Conservation (phyloP, 1,284 basidiomycete species). For the Malassezia caprae region DNA sequence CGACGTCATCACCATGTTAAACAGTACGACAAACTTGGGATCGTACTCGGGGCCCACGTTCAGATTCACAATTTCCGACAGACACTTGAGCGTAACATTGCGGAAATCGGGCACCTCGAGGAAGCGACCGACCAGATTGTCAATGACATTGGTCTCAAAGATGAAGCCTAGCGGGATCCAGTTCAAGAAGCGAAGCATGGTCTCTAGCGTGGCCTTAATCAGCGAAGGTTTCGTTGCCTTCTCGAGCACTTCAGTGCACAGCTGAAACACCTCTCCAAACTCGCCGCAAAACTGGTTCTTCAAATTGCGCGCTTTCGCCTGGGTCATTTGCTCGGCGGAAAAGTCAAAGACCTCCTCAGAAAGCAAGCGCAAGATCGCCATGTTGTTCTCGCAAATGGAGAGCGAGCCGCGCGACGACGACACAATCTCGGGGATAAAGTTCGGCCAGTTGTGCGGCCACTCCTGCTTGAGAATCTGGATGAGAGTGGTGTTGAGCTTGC, state of each 20-base stretch:
- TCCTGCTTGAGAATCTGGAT: slow-evolving; percentile 98
- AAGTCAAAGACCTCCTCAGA: slow-evolving; percentile 99
- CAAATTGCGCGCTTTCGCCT: slow-evolving; percentile 89
- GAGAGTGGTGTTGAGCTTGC: slow-evolving; percentile 92
- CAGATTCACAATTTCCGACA: slow-evolving; percentile 77
- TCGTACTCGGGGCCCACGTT: slow-evolving; percentile 98
- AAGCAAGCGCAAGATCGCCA: slow-evolving; percentile 93
- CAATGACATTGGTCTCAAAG: slow-evolving; percentile 96
- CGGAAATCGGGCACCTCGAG: slow-evolving; percentile 93
- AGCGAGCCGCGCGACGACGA: slow-evolving; percentile 93
- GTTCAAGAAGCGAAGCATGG: slow-evolving; percentile 88
- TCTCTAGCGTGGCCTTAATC: slow-evolving; percentile 91
- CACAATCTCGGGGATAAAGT: slow-evolving; percentile 93
- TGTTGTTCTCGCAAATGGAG: slow-evolving; percentile 98
- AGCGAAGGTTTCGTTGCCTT: slow-evolving; percentile 95
- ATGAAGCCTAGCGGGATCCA: slow-evolving; percentile 99
- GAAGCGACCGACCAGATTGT: slow-evolving; percentile 80
- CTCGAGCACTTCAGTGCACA: slow-evolving; percentile 69
- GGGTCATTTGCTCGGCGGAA: slow-evolving; percentile 97
- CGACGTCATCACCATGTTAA: slow-evolving; percentile 58
- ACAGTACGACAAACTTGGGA: slow-evolving; percentile 90
- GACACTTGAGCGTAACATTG: slow-evolving; percentile 91
- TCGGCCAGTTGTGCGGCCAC: slow-evolving; percentile 99
- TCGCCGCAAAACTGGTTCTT: slow-evolving; percentile 60
- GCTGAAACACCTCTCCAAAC: slow-evolving; percentile 47